phyloP scores from a whole-genome alignment of 805 yeast species.

The Scheffersomyces lignosus region DNA sequence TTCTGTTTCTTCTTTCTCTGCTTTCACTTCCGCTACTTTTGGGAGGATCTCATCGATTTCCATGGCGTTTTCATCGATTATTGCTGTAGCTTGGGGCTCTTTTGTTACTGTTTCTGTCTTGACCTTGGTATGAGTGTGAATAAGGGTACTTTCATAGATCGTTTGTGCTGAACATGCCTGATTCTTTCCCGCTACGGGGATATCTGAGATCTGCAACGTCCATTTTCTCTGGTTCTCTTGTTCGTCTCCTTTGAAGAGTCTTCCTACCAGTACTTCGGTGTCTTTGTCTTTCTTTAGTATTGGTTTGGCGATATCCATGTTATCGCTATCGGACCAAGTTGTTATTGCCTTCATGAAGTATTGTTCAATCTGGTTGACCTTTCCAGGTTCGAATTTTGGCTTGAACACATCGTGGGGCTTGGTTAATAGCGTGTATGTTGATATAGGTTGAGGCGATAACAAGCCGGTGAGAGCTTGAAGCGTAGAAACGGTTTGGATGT shows the following conservation, averaged over 20 bases:
- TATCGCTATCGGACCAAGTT: slow-evolving; percentile 40
- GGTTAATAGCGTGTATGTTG: slow-evolving; percentile 50
- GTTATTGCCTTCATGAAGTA: slow-evolving; percentile 51
- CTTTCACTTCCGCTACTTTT: not conserved
- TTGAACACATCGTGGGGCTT: slow-evolving; percentile 52
- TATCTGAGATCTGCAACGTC: slow-evolving; percentile 67
- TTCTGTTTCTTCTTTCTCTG: not conserved
- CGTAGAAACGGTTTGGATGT: slow-evolving; percentile 45
- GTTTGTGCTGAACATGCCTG: slow-evolving; percentile 62
- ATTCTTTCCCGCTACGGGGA: slow-evolving; percentile 73
- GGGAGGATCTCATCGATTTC: not conserved
- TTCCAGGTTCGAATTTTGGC: slow-evolving; percentile 56
- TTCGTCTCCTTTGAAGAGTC: slow-evolving; percentile 26
- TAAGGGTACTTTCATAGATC: slow-evolving; percentile 59
- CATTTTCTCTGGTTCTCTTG: slow-evolving; percentile 36
- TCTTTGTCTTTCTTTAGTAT: slow-evolving; percentile 16
- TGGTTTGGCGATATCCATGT: slow-evolving; percentile 27
- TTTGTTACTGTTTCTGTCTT: slow-evolving; percentile 2
- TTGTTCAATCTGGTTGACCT: slow-evolving; percentile 57
- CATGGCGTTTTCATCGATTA: slow-evolving; percentile 2
- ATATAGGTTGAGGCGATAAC: slow-evolving; percentile 41
- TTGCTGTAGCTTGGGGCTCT: too few species aligned
- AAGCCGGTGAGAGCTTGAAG: slow-evolving; percentile 54
- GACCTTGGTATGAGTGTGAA: slow-evolving; percentile 46
- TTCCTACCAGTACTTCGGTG: slow-evolving; percentile 23